Conservation (phyloP, 1,139 yeast species). For the Zygosaccharomyces sapae region DNA sequence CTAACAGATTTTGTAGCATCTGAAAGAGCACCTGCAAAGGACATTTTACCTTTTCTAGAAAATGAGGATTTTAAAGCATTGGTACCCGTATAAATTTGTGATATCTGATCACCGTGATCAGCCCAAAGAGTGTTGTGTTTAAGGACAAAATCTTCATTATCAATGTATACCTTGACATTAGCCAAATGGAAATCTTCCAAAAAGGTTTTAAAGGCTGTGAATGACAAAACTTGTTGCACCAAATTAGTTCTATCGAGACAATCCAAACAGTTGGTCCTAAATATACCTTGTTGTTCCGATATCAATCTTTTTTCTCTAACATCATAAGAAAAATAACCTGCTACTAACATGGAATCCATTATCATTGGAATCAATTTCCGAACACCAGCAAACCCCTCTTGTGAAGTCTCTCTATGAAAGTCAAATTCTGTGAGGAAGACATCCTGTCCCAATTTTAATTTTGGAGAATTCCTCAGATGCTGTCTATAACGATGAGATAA, state of each 20-base stretch:
- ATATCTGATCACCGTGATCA: constrained; percentile 94
- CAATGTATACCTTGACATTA: constrained; percentile 31
- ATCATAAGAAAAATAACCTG: constrained; percentile 75
- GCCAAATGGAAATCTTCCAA: constrained; percentile 46
- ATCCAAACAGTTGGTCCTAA: constrained; percentile 90
- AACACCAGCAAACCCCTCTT: constrained; percentile 85
- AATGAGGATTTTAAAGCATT: constrained; percentile 92
- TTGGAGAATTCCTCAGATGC: constrained; percentile 41
- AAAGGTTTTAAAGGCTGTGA: constrained; percentile 61
- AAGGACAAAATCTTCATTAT: constrained; percentile 48
- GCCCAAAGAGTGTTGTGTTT: constrained; percentile 92
- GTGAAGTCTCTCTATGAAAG: constrained; percentile 87
- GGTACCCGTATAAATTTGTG: constrained; percentile 96
- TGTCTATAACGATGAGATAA: constrained; percentile 63
- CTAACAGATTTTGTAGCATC: constrained; percentile 96
- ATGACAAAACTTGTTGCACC: constrained; percentile 80
- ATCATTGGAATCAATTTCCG: constrained; percentile 61
- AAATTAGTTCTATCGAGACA: constrained; percentile 93
- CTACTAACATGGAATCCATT: constrained; percentile 61
- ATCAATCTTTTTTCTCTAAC: constrained; percentile 45
- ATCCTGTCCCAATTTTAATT: constrained; percentile 42
- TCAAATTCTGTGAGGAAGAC: constrained; percentile 76
- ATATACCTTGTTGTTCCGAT: constrained; percentile 81
- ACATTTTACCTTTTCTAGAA: constrained; percentile 93
- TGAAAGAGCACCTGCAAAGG: constrained; percentile 89